Evolutionary conservation across 192 early-diverging fungal species (phyloP).

Genomic region (Endogone sp.): DNA sequence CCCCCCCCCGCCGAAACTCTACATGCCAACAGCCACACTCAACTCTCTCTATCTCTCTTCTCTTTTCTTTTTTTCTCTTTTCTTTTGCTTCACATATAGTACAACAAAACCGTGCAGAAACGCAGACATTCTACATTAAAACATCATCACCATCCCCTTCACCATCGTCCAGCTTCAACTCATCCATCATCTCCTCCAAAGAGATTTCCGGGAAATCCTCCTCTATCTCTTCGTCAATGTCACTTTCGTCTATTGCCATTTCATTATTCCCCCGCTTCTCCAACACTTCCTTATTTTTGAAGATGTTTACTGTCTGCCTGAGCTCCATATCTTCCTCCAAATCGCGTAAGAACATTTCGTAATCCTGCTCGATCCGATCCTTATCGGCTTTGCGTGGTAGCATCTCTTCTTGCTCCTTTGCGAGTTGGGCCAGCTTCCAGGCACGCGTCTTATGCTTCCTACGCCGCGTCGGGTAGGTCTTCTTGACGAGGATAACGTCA

Average conservation of each 20-base stretch:
- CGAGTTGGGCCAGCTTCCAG: conserved; percentile 89
- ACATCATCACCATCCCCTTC: conserved; percentile 28
- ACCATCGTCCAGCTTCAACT: conserved; percentile 68
- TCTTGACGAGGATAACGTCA: conserved; percentile 90
- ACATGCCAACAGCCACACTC: no score
- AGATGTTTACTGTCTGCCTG: conserved; percentile 90
- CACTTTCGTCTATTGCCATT: conserved; percentile 38
- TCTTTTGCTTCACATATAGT: no score
- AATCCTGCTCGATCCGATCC: conserved; percentile 80
- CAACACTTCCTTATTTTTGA: conserved; percentile 55
- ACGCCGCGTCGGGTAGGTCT: conserved; percentile 84
- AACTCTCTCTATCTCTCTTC: no score
- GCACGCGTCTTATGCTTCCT: conserved; percentile 80
- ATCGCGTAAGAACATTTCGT: conserved; percentile 95
- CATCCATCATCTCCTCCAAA: conserved; percentile 91
- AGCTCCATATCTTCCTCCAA: conserved; percentile 98
- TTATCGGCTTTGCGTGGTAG: conserved; percentile 71
- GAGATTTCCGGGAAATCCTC: conserved; percentile 92
- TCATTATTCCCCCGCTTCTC: conserved; percentile 30
- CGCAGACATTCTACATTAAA: conserved; percentile 10
- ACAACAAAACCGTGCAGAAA: no score
- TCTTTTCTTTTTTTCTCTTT: no score
- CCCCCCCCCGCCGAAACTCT: no score
- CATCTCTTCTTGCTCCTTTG: conserved; percentile 89
- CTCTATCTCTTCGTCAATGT: conserved; percentile 71